Evolutionary conservation across 306 rosid species (phyloP), one percentile per base, ranked within the genome.

Genomic region (Vigna reflexopilosa): DNA sequence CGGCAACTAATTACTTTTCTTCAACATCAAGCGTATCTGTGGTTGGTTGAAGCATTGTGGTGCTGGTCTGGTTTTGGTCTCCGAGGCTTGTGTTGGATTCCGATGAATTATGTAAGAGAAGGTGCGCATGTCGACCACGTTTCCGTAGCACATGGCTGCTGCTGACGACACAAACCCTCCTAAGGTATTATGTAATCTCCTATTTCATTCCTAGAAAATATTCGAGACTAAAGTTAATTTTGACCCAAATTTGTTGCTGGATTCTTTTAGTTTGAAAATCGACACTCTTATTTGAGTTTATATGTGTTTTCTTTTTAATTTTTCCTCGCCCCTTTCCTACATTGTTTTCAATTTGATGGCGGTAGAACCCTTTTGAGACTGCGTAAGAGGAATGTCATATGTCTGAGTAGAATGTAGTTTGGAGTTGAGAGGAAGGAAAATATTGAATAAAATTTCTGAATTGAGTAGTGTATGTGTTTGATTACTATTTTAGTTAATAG

Each of bases 141-240:
- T 73, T 81, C 1, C 10, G 71, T 70, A 76, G 65, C 84, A 36
- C 72, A 89, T 89, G 93, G 93, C 85, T 67, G 83, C 58, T 42
- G 61, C 65, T 78, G 78, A 85, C 32, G 47, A 52, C 70, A 48
- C 83, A 66, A 76, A 48, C 79, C 76, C 72, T 1, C 76, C 75
- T 0, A 87, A 83, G 90, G 87, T 86, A 65, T 65, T 59, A 2
- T 14, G 4, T 38, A 28, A n/a, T 64, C 19, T 4, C 17, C 12
- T 52, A 42, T n/a, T 71, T 65, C 16, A 48, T 14, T 59, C 7
- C 9, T 67, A 17, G 14, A 44, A 50, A 8, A 16, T 8, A 20
- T 52, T 62, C 32, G 30, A 7, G 7, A 55, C 24, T 47, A 30
- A 34, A 81, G 13, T 49, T 51, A 4, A 44, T n/a, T 72, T 17